Evolutionary conservation across 148 eudicot genomes (phyloP), one percentile per base, ranked within the genome.

Genomic region (Chenopodium formosanum): DNA sequence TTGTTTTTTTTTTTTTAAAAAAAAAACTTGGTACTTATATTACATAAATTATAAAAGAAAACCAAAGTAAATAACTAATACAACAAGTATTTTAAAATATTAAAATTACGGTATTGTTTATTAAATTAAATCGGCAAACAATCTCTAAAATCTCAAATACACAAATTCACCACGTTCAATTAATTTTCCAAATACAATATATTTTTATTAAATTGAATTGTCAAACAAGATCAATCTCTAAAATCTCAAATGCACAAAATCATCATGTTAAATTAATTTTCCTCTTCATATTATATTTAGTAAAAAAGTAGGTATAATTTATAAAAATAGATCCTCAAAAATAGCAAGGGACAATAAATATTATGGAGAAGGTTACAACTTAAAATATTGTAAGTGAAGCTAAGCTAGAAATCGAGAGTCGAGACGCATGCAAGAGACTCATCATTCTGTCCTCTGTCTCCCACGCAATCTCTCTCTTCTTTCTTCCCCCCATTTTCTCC

Each of bases 361-460:
- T 40, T 66, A 23, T 4, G 27, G 9, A 31, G 40, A 4, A 29
- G 14, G 4, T 29, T 68, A 67, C 69, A 1, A 2, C 12, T 50
- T 9, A 76, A 17, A 67, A 79, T 75, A 70, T 62, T 71, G 78
- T 75, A 6, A 53, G 63, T 63, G 79, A 73, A 77, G 73, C 17
- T 47, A 79, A 13, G 65, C 23, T 23, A 22, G 9, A 17, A 66
- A 82, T 71, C 73, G 72, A 78, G 48, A 78, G 81, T 78, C 79
- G 78, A 81, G 82, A 83, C 86, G 88, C 88, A 86, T 86, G 88
- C 88, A 83, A 75, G 63, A 83, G 73, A 48, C 50, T 81, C 82
- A 83, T 86, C 83, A 86, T 86, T 81, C 76, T 86, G 88, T 83
- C 86, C 84, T 86, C 84, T 70, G 74, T 65, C 74, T 2, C 70